These are phyloP conservation scores for Penicillium hordei DNA, from an alignment of 2,329 filamentous ascomycete species.

Conservation along the genomic window DNA sequence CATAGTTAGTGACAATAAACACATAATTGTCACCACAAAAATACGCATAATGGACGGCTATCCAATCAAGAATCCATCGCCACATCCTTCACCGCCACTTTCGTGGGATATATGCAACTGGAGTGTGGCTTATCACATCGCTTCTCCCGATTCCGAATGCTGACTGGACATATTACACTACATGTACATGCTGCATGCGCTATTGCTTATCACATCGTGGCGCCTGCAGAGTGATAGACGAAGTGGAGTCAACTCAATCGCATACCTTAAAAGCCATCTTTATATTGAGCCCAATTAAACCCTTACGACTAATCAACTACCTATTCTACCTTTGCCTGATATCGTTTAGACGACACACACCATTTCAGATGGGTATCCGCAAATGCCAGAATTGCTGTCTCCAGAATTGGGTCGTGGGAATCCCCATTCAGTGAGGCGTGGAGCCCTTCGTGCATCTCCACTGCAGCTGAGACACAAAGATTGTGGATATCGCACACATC, in stretches of 20 bases:
- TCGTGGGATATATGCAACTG: not conserved
- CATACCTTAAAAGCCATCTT: not conserved
- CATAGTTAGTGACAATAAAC: not conserved
- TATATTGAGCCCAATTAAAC: not conserved
- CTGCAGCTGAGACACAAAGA: not conserved
- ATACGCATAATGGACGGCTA: not conserved
- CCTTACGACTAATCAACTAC: no score
- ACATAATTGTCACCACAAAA: not conserved
- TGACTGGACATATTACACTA: not conserved
- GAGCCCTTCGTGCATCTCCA: not conserved
- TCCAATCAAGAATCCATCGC: not conserved
- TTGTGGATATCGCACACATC: constrained; percentile 6
- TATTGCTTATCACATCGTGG: not conserved
- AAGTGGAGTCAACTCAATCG: not conserved
- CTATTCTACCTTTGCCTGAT: constrained; percentile 2
- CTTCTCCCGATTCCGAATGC: not conserved
- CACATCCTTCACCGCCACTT: not conserved
- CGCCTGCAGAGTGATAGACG: not conserved
- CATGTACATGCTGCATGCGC: not conserved
- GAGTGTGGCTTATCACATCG: not conserved
- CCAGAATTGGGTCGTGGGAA: not conserved
- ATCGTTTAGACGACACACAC: constrained; percentile 2
- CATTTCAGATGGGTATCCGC: constrained; percentile 3
- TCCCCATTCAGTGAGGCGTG: not conserved
- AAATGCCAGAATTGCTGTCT: not conserved